phyloP scores from a whole-genome alignment of 805 yeast species.

The Blastobotrys attinorum region DNA sequence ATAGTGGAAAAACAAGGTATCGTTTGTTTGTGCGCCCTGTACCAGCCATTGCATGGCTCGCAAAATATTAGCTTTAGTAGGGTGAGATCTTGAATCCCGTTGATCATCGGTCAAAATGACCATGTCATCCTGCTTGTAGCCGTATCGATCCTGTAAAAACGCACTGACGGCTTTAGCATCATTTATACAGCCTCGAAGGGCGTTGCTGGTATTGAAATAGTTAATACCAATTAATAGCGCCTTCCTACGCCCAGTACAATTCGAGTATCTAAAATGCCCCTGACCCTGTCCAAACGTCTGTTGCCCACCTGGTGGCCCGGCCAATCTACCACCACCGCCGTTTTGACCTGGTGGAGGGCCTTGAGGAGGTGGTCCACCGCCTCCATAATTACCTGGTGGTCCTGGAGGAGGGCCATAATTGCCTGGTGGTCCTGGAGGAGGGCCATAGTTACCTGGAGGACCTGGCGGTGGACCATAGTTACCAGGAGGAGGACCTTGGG shows the following conservation, averaged over 20 bases:
- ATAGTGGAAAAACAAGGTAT: conserved; percentile 72
- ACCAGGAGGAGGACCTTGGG: conserved; percentile 28
- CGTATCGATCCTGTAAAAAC: conserved; percentile 33
- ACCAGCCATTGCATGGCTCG: conserved; percentile 81
- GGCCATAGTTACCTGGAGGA: conserved; percentile 24
- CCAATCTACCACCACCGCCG: conserved; percentile 2
- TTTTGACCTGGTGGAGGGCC: conserved; percentile 8
- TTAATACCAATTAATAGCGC: conserved; percentile 75
- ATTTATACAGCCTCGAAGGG: conserved; percentile 71
- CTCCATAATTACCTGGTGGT: conserved; percentile 18
- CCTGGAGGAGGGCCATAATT: conserved; percentile 21
- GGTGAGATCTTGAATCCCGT: conserved; percentile 37
- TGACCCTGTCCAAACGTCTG: conserved; percentile 27
- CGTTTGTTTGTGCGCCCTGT: conserved; percentile 63
- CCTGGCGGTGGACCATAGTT: conserved; percentile 21
- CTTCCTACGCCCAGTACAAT: conserved; percentile 63
- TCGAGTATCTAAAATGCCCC: conserved; percentile 47
- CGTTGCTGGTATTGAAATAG: conserved; percentile 56
- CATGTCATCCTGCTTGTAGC: conserved; percentile 31
- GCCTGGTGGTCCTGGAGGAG: conserved; percentile 17
- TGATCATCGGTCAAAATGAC: conserved; percentile 36
- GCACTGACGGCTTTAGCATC: conserved; percentile 46
- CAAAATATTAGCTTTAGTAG: conserved; percentile 62
- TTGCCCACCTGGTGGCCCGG: conserved; percentile 20
- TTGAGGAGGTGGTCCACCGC: conserved; percentile 9